phyloP scores from a whole-genome alignment of 495 filamentous ascomycete species.

The Podospora didyma region DNA sequence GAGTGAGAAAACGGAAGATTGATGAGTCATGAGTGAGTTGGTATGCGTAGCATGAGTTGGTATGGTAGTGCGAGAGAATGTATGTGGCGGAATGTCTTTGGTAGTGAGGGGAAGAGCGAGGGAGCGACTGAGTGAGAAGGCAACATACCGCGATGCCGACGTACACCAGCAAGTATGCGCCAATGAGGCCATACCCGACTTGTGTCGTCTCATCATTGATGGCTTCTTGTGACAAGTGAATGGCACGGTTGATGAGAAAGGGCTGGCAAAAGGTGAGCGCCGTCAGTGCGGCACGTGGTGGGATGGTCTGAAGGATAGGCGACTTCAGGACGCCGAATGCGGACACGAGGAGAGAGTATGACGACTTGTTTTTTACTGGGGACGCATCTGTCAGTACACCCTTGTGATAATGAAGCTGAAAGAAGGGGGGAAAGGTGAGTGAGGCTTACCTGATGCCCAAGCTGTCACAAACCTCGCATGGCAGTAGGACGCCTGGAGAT shows the following conservation, averaged over 20 bases:
- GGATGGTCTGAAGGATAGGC: slow-evolving; percentile 45
- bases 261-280: slow-evolving; percentile 63
- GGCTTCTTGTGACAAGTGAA: slow-evolving; percentile 36
- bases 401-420: not conserved
- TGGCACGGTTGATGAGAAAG: slow-evolving; percentile 54
- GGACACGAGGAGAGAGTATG: slow-evolving; percentile 36
- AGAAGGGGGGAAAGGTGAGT: not conserved
- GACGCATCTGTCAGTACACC: slow-evolving; percentile 1
- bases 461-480: slow-evolving; percentile 26
- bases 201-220: slow-evolving; percentile 30
- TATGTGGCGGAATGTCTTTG: too few species aligned
- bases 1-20: too few species aligned
- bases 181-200: slow-evolving; percentile 58
- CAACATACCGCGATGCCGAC: slow-evolving; percentile 49
- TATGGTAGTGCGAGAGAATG: too few species aligned
- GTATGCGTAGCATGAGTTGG: too few species aligned
- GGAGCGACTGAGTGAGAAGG: too few species aligned
- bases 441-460: slow-evolving; percentile 27
- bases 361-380: slow-evolving; percentile 25
- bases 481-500: slow-evolving; percentile 38
- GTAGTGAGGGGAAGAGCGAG: too few species aligned
- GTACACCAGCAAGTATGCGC: slow-evolving; percentile 60
- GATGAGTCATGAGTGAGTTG: too few species aligned
- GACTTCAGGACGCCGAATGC: slow-evolving; percentile 44
- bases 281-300: slow-evolving; percentile 50